Conservation (phyloP, 371 early-diverging fungal genomes). For the Mortierella sp. region DNA sequence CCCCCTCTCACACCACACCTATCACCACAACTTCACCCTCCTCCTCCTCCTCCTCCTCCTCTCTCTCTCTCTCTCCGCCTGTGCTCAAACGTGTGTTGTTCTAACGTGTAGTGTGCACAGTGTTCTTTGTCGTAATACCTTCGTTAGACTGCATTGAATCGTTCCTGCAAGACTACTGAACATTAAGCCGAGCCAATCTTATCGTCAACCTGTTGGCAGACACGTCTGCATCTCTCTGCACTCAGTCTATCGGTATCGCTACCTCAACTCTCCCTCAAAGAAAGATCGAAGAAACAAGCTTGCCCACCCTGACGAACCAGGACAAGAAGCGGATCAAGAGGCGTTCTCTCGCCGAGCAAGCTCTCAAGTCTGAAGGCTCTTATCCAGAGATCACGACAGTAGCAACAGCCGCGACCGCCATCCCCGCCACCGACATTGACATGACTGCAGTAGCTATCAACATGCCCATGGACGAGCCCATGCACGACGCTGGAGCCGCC, state of each 20-base stretch:
- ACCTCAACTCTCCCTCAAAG: too few species aligned
- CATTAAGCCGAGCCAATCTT: too few species aligned
- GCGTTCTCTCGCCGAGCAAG: constrained; percentile 30
- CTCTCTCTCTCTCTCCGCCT: neutral
- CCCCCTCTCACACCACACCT: neutral
- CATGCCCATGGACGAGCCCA: neutral
- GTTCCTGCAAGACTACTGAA: too few species aligned
- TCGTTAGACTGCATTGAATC: too few species aligned
- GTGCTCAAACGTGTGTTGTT: neutral
- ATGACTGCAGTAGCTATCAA: constrained; percentile 3
- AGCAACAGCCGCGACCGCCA: neutral
- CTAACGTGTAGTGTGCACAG: too few species aligned
- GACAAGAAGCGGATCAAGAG: constrained; percentile 41
- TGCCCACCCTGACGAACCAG: constrained; percentile 35
- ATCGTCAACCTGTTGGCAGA: too few species aligned
- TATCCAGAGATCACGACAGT: neutral
- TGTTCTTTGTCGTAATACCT: neutral
- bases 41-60: constrained; percentile 1
- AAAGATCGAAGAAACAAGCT: constrained; percentile 1
- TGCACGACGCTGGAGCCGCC: constrained; percentile 4
- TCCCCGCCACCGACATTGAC: neutral
- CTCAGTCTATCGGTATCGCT: too few species aligned
- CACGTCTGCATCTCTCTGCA: too few species aligned
- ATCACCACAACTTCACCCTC: neutral
- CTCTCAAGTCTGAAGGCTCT: neutral